Percentiles rank a stretch among this genome's conserved stretches.
Evolutionary conservation across 1,284 basidiomycete species (phyloP).

Genomic region (Ceratobasidium sp.): DNA sequence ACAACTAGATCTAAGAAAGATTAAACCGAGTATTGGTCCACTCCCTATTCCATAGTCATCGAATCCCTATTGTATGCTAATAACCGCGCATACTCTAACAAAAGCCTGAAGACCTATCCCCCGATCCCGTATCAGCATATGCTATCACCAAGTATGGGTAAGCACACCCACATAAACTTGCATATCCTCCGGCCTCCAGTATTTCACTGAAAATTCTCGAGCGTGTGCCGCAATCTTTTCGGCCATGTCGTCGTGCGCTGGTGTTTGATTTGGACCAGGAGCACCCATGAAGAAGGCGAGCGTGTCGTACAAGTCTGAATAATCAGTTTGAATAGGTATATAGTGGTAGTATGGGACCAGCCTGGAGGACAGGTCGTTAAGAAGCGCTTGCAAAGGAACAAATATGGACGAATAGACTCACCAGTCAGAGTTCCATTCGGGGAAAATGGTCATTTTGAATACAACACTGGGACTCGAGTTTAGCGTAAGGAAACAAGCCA

Average conservation of each 20-base stretch:
- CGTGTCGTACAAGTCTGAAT: conserved; percentile 62
- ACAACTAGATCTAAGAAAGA: not conserved
- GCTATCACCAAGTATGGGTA: no score
- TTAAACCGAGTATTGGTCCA: not conserved
- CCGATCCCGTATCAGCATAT: not conserved
- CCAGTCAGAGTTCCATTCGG: conserved; percentile 61
- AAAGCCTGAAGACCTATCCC: conserved; percentile 49
- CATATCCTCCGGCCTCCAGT: conserved; percentile 65
- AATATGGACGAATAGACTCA: conserved; percentile 56
- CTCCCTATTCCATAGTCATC: conserved; percentile 13
- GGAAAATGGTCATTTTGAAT: conserved; percentile 61
- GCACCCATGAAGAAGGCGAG: conserved; percentile 64
- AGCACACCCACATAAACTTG: conserved; percentile 59
- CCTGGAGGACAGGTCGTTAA: not conserved
- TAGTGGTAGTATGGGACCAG: conserved; percentile 53
- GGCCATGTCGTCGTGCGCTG: conserved; percentile 60
- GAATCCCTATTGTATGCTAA: conserved; percentile 50
- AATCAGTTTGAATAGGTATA: conserved; percentile 58
- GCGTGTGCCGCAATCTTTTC: conserved; percentile 60
- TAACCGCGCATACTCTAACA: conserved; percentile 52
- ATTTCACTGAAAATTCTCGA: conserved; percentile 58
- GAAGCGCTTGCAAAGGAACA: not conserved
- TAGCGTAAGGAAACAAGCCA: not conserved
- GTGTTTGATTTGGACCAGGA: conserved; percentile 54
- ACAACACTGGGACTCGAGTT: conserved; percentile 54